Base-by-base conservation (phyloP, 805 yeast species). In the Lachancea nothofagi region DNA sequence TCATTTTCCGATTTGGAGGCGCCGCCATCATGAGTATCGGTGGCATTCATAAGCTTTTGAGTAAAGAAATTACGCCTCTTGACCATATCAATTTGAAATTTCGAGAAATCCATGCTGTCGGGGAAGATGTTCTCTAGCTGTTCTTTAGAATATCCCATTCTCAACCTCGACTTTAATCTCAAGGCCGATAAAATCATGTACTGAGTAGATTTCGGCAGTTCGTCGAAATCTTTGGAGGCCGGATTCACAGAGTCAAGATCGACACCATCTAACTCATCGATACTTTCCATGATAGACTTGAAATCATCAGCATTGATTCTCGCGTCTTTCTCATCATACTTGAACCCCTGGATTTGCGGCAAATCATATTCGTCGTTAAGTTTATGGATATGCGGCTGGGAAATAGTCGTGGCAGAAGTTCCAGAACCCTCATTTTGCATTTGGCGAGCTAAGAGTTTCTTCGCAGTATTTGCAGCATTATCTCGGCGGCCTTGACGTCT, bases 111-210 rank as follows among this genome's bases (percentile, higher is more conserved):
- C 76, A 85, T 72, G 38, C 89, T 77, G 52, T 84, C 71, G 0
- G 96, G 95, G 51, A 90, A 93, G 40, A 87, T 65, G 4, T 74
- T 66, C 48, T 85, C 84, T 25, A 93, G 67, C 54, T 93, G 97
- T n/a, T 84, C 88, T 42, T 88, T 85, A 0, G 90, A 71, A 55
- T 84, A 89, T 1, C 99, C 99, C 95, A 93, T 81, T 65, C 99
- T 78, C 57, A 93, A 71, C 42, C 99, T 67, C 0, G 97, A 89
- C 45, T 87, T 73, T 19, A 88, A 65, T 41, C 99, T 62, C 12
- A 95, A 71, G 43, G 85, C 86, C 7, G 93, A 85, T 9, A 93
- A 64, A 3, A 87, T 76, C 75, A 88, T 86, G 56, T 93, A 93
- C 56, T 88, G 96, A 0, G 95, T 80, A 0, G 88, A 75, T 36